A percentile compares a stretch with the other conserved stretches of the same genome.
These are phyloP conservation scores for Leccinum boreale DNA, from an alignment of 768 basidiomycete genomes.

Conservation along the genomic window DNA sequence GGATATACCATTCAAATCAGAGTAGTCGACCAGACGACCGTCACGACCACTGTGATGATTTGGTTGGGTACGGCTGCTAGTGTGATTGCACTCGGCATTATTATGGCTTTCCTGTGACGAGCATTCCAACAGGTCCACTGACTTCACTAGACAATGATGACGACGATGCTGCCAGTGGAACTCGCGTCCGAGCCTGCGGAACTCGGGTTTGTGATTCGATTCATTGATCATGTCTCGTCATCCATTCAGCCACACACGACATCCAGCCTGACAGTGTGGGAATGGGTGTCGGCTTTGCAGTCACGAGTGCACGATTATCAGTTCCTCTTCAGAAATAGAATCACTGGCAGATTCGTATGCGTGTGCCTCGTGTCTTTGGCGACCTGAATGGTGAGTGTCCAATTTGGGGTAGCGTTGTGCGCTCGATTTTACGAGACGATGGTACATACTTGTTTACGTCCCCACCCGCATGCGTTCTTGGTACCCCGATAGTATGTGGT, in stretches of 20 bases:
- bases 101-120: constrained; percentile 49
- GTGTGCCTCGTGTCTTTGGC: constrained; percentile 2
- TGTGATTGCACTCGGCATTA: constrained; percentile 38
- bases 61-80: constrained; percentile 35
- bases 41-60: constrained; percentile 39
- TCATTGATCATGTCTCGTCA: neutral
- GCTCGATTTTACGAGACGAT: neutral
- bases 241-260: neutral
- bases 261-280: constrained; percentile 21
- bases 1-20: constrained; percentile 33
- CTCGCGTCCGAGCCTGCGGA: constrained; percentile 45
- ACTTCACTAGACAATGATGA: constrained; percentile 31
- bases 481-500: constrained; percentile 49
- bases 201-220: constrained; percentile 39
- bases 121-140: constrained; percentile 3
- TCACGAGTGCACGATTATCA: constrained; percentile 30
- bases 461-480: constrained; percentile 5
- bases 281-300: constrained; percentile 47
- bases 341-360: neutral
- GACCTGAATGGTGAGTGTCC: constrained; percentile 18
- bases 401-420: neutral
- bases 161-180: constrained; percentile 38
- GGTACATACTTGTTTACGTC: neutral
- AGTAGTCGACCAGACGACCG: constrained; percentile 39
- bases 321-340: neutral